Conservation (phyloP, 345 rosid genomes). For the Sonneratia caseolaris region DNA sequence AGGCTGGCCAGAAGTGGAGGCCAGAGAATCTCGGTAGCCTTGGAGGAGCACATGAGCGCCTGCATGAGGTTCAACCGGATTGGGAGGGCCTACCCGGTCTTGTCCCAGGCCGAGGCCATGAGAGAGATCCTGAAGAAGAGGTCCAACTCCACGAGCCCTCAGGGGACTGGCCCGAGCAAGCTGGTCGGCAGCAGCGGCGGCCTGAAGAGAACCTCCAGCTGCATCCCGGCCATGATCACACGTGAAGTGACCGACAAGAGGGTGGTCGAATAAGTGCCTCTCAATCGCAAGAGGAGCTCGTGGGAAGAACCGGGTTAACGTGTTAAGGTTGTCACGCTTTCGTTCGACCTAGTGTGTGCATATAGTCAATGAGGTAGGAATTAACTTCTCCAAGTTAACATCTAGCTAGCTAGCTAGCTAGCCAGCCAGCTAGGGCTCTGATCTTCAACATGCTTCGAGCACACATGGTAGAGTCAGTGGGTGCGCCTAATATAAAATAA, state of each 20-base stretch:
- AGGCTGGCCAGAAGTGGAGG: constrained; percentile 55
- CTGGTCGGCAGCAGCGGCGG: constrained; percentile 8
- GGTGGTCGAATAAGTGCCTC: not conserved
- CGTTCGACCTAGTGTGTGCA: not conserved
- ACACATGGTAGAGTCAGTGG: not conserved
- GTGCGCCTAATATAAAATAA: no score
- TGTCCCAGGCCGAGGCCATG: constrained; percentile 82
- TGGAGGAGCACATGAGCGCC: constrained; percentile 52
- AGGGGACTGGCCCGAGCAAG: constrained; percentile 19
- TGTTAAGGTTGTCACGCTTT: not conserved
- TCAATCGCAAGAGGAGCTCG: not conserved
- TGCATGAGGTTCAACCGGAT: constrained; percentile 60
- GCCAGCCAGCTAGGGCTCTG: not conserved
- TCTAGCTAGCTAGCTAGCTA: not conserved
- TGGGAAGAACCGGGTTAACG: no score
- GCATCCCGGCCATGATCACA: constrained; percentile 47
- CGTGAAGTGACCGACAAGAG: constrained; percentile 28
- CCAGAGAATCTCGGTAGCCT: constrained; percentile 35
- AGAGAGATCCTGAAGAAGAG: constrained; percentile 59
- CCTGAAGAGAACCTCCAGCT: constrained; percentile 66
- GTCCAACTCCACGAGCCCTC: constrained; percentile 31
- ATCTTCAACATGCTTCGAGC: not conserved
- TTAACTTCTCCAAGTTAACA: not conserved
- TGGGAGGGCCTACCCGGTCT: constrained; percentile 60
- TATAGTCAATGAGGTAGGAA: not conserved